Percentiles rank a stretch among this genome's conserved stretches.
Conservation (phyloP, 1,139 yeast species). For the Arxiozyma bovina region DNA sequence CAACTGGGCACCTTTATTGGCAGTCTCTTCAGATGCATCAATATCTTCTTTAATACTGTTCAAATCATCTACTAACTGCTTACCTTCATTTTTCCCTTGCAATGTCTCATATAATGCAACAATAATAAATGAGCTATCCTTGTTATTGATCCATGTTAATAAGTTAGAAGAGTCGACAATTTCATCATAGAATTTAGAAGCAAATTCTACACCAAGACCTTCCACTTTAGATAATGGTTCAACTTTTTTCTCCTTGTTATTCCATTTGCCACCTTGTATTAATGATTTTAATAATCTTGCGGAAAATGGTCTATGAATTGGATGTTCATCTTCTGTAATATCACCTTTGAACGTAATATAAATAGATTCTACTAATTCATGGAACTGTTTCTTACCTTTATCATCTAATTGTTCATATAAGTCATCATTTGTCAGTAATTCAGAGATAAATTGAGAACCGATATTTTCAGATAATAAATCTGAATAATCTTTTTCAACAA, state of each 20-base stretch:
- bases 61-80: conserved; percentile 43
- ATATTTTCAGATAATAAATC: conserved; percentile 57
- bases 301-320: conserved; percentile 64
- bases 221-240: conserved; percentile 39
- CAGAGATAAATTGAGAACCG: conserved; percentile 78
- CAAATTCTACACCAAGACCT: conserved; percentile 57
- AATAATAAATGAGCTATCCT: conserved; percentile 69
- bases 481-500: conserved; percentile 41
- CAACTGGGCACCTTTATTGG: conserved; percentile 75
- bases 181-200: conserved; percentile 45
- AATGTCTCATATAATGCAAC: conserved; percentile 59
- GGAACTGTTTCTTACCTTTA: conserved; percentile 36
- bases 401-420: conserved; percentile 42
- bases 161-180: conserved; percentile 42
- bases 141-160: conserved; percentile 63
- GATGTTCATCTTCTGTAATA: conserved; percentile 55
- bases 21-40: conserved; percentile 36
- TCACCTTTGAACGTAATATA: conserved; percentile 60
- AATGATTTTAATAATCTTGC: conserved; percentile 70
- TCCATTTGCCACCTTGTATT: conserved; percentile 80
- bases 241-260: conserved; percentile 46
- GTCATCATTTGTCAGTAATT: conserved; percentile 55
- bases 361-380: conserved; percentile 46
- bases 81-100: conserved; percentile 33
- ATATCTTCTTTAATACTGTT: conserved; percentile 43